Evolutionary conservation across 2,329 filamentous ascomycete species (phyloP).

Genomic region (Parafenestella ontariensis): DNA sequence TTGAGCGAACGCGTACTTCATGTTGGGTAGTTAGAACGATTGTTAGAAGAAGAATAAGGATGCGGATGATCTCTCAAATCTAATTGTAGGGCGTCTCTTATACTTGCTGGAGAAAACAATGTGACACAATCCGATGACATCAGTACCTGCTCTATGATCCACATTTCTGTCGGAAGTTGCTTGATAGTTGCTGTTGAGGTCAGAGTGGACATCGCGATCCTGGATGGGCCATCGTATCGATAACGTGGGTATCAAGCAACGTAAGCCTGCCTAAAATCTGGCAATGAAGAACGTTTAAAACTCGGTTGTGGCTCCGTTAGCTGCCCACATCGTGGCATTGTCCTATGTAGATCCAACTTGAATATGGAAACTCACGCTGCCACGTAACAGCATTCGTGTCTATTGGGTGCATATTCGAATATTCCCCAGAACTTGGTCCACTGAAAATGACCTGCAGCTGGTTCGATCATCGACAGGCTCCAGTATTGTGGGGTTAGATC

Average conservation of each 20-base stretch:
- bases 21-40: constrained; percentile 13
- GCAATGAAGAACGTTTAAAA: not conserved
- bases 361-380: constrained; percentile 4
- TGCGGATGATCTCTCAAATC: not conserved
- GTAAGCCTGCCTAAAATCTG: constrained; percentile 9
- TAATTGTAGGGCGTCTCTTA: constrained; percentile 1
- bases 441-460: not conserved
- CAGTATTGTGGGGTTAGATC: constrained; percentile 7
- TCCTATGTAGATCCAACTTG: constrained; percentile 2
- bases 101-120: not conserved
- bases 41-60: constrained; percentile 1
- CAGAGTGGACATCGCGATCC: not conserved
- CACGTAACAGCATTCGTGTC: constrained; percentile 23
- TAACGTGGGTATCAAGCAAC: constrained; percentile 22
- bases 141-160: not conserved
- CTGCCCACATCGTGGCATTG: not conserved
- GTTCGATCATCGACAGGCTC: not conserved
- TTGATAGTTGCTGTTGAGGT: constrained; percentile 8
- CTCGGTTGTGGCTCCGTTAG: not conserved
- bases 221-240: constrained; percentile 10
- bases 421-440: not conserved
- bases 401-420: constrained; percentile 12
- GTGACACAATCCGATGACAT: constrained; percentile 10
- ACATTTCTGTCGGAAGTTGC: not conserved
- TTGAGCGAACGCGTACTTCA: constrained; percentile 32